Base-by-base conservation (phyloP, 1,139 yeast genomes). In the Ashbya aceris region DNA sequence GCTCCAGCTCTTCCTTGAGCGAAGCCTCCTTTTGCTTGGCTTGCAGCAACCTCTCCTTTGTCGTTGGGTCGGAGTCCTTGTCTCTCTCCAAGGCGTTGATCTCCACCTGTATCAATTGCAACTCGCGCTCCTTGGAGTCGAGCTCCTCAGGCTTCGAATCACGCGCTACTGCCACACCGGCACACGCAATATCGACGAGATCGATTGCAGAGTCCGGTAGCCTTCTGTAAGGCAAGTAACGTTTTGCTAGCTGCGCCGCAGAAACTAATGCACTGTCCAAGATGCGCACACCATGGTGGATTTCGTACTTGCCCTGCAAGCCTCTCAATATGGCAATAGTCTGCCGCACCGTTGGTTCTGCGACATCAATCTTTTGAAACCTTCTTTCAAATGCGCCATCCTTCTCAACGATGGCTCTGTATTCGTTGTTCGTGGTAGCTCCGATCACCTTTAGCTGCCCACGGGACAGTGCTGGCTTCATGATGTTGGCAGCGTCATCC, bases 361-460 rank as follows among this genome's bases (percentile, higher is more conserved):
- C 86, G 14, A 91, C 97, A 58, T 89, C 95, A 53, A 93, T 84
- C 62, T 86, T 87, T 67, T 91, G 99, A 76, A 91, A 91, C 63
- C 99, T 79, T 74, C 99, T 83, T 65, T 91, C 99, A 63, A 91
- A 89, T 1, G 99, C 98, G 62, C 96, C 98, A 66, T 91, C 99
- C 64, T 91, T 91, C 58, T 93, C 86, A 48, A 91, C 82, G 59
- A 81, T 79, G 61, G 89, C 82, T 61, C 97, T 77, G 70, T 91
- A 91, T 67, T 91, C 99, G 45, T 83, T 82, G 56, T 86, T 82
- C 3, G 98, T 93, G 14, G 98, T 91, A 34, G 98, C 98, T 68
- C 99, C 99, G 61, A 89, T 89, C 67, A 96, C 94, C 66, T 91
- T 96, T 59, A 91, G 77, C 41, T 83, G 75, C 50, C 98, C 98